Evolutionary conservation across 2,329 filamentous ascomycete species (phyloP).

Genomic region (Cordyceps cicadae): DNA sequence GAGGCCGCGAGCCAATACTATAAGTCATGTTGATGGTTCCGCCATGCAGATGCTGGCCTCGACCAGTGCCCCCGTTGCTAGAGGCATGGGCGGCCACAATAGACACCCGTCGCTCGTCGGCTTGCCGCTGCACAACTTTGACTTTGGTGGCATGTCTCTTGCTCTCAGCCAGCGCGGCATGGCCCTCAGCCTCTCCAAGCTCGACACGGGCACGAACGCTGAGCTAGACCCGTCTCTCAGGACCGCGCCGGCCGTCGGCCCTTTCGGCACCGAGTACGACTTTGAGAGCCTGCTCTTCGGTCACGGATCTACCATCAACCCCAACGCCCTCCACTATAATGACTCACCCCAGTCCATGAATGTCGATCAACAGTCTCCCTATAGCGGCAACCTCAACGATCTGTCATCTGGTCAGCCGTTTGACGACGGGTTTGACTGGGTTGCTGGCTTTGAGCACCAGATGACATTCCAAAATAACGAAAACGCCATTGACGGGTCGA

Average conservation of each 20-base stretch:
- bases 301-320: slow-evolving; percentile 58
- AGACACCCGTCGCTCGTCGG: slow-evolving; percentile 70
- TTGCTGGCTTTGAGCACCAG: slow-evolving; percentile 69
- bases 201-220: slow-evolving; percentile 66
- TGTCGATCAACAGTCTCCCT: slow-evolving; percentile 54
- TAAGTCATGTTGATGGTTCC: slow-evolving; percentile 79
- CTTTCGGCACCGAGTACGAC: slow-evolving; percentile 60
- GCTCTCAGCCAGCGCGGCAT: slow-evolving; percentile 58
- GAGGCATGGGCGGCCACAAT: slow-evolving; percentile 48
- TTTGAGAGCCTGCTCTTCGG: slow-evolving; percentile 62
- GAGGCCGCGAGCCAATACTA: slow-evolving; percentile 89
- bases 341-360: slow-evolving; percentile 63
- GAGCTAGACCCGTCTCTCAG: slow-evolving; percentile 62
- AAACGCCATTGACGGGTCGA: slow-evolving; percentile 82
- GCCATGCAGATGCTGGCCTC: slow-evolving; percentile 65
- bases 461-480: slow-evolving; percentile 66
- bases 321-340: slow-evolving; percentile 72
- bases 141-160: slow-evolving; percentile 65
- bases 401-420: slow-evolving; percentile 50
- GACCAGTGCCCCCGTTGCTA: slow-evolving; percentile 45
- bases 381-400: slow-evolving; percentile 48
- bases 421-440: slow-evolving; percentile 78
- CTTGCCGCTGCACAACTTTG: slow-evolving; percentile 49
- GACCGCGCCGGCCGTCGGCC: slow-evolving; percentile 63
- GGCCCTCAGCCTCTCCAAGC: slow-evolving; percentile 64